These are phyloP conservation scores for Plantago major DNA, from an alignment of 257 asterid species.

Conservation along the genomic window DNA sequence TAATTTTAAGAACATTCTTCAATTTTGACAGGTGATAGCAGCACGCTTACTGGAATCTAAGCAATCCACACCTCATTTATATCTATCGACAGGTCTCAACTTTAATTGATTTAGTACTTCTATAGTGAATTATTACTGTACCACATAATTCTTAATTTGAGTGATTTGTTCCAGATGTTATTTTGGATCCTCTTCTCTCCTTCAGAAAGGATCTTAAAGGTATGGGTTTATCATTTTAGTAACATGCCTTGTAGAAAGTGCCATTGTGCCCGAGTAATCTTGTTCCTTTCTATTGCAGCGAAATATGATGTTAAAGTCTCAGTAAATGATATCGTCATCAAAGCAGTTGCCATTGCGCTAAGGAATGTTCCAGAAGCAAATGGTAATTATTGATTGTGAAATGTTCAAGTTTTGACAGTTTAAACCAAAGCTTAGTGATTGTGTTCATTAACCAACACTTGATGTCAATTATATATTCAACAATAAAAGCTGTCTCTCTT, in stretches of 20 bases:
- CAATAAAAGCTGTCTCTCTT: too few species aligned
- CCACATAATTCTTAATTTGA: slow-evolving; percentile 23
- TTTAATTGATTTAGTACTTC: slow-evolving; percentile 17
- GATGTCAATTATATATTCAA: too few species aligned
- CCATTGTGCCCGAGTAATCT: slow-evolving; percentile 21
- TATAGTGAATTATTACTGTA: slow-evolving; percentile 10
- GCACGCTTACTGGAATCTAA: slow-evolving; percentile 92
- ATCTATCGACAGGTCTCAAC: slow-evolving; percentile 76
- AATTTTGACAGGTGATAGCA: slow-evolving; percentile 74
- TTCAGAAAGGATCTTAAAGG: slow-evolving; percentile 98
- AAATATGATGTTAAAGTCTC: slow-evolving; percentile 87
- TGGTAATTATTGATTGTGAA: slow-evolving; percentile 43
- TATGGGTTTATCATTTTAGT: slow-evolving; percentile 26
- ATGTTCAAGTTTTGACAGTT: slow-evolving; percentile 18
- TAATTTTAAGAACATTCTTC: neutral
- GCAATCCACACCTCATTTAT: slow-evolving; percentile 90
- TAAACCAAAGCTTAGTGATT: too few species aligned
- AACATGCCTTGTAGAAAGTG: slow-evolving; percentile 15
- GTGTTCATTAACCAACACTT: too few species aligned
- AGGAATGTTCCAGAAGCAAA: slow-evolving; percentile 93
- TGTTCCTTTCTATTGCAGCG: slow-evolving; percentile 41
- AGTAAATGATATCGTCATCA: slow-evolving; percentile 92
- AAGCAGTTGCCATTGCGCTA: slow-evolving; percentile 82
- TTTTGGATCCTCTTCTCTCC: slow-evolving; percentile 86
- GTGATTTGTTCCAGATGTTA: slow-evolving; percentile 63